phyloP scores from a whole-genome alignment of 352 stramenopile genomes.

The Thraustochytrium sp. region DNA sequence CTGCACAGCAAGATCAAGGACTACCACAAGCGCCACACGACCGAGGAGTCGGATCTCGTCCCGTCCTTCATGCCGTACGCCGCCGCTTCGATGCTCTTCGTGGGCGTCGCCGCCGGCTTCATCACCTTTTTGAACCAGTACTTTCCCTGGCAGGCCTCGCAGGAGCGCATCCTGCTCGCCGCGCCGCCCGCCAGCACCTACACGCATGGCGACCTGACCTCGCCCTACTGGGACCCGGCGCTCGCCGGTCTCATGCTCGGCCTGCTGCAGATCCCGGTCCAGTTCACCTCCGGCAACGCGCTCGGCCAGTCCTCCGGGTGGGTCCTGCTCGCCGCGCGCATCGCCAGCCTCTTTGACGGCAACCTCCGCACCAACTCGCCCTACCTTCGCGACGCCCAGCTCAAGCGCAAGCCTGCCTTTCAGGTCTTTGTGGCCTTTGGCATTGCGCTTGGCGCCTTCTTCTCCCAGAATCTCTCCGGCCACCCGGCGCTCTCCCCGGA shows the following conservation, averaged over 20 bases:
- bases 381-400: neutral
- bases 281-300: neutral
- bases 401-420: neutral
- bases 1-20: neutral
- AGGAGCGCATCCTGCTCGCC: neutral
- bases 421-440: conserved; percentile 14
- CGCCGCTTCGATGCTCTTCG: neutral
- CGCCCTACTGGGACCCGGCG: conserved; percentile 7
- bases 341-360: neutral
- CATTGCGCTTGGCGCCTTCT: neutral
- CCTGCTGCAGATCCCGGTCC: conserved; percentile 26
- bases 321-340: neutral
- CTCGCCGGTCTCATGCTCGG: neutral
- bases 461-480: neutral
- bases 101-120: neutral
- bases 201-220: neutral
- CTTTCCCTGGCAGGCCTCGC: neutral
- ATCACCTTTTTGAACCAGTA: neutral
- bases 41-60: neutral
- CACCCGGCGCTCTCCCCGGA: neutral
- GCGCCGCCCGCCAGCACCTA: neutral
- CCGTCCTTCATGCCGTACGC: neutral
- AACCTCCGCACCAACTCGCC: neutral
- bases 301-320: conserved; percentile 31
- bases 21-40: neutral